Conservation (phyloP, 2,329 filamentous ascomycete genomes). For the Hypoxylon sp. region DNA sequence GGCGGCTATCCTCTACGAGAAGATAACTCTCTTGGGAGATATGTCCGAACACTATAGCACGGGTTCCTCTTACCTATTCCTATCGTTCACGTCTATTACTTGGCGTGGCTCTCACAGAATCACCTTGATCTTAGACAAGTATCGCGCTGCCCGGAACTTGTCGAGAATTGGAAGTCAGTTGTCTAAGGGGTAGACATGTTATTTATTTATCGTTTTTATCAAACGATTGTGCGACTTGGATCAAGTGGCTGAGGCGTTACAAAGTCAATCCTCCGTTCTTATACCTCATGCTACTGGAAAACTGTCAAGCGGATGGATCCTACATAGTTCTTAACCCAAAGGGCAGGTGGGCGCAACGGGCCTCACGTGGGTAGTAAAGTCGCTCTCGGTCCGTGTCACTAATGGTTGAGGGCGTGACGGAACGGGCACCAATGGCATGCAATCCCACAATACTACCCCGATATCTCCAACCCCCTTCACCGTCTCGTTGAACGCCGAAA, state of each 20-base stretch:
- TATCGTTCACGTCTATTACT: neutral
- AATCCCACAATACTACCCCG: constrained; percentile 31
- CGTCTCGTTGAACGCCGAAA: constrained; percentile 26
- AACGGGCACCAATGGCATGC: constrained; percentile 19
- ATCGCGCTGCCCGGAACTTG: neutral
- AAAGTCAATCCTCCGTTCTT: constrained; percentile 25
- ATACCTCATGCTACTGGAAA: neutral
- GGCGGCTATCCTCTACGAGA: constrained; percentile 18
- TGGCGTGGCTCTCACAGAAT: constrained; percentile 4
- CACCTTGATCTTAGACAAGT: constrained; percentile 3
- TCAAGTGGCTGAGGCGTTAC: constrained; percentile 19
- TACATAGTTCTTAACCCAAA: constrained; percentile 1
- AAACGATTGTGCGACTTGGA: constrained; percentile 14
- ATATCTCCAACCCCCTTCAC: constrained; percentile 18
- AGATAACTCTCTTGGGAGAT: constrained; percentile 28
- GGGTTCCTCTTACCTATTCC: constrained; percentile 4
- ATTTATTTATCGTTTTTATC: constrained; percentile 7
- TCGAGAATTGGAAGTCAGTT: constrained; percentile 3
- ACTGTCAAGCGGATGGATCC: constrained; percentile 7
- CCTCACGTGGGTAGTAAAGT: constrained; percentile 25
- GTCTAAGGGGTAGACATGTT: constrained; percentile 2
- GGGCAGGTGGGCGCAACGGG: constrained; percentile 1
- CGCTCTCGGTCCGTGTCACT: constrained; percentile 19
- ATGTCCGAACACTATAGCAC: constrained; percentile 19
- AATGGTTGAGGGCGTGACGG: constrained; percentile 15